Base-by-base conservation (phyloP, 164 flowering plant genomes). In the Nymphaea thermarum region DNA sequence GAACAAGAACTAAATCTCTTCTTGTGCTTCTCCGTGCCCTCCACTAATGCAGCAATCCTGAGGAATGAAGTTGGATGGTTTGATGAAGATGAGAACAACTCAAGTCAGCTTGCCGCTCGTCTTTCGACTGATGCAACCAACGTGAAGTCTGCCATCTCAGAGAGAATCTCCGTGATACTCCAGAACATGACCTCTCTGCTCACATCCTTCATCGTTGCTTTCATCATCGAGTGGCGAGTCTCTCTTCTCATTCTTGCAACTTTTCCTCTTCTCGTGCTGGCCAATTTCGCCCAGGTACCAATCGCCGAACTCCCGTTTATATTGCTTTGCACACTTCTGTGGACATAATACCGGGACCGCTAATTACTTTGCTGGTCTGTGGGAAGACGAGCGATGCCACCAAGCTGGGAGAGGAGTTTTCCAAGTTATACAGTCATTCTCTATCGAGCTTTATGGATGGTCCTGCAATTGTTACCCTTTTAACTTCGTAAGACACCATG, bases 41-140 rank as follows among this genome's bases (percentile, higher is more conserved):
- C 42, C n/a, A n/a, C 16, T 62, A 36, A 62, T 62, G 25, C 90
- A 95, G 97, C 94, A 41, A 87, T 95, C 43, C 66, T 95, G 61
- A 86, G 94, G 85, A 95, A 92, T 78, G 99, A 92, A 82, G 97
- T 92, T 16, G 99, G 94, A 66, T 92, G 99, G 98, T 92, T 87
- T 69, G 99, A 95, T 57, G 93, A 92, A 70, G 99, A 95, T 47
- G 98, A 88, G 78, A 86, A 95, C 79, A 92, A 95, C 76, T 92
- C 98, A 4, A 90, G 93, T 89, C 89, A 90, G 1, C 69, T 95
- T 41, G 97, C 98, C 44, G 94, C 97, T 62, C 84, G 95, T 6
- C 66, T 95, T 60, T 93, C 98, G 3, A 88, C 96, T 0, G 99
- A 95, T 78, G 98, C 99, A 4, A 89, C 98, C 3, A 96, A 92